Base-by-base conservation (phyloP, 2,329 filamentous ascomycete species). In the Ophiocordyceps camponoti-rufipedis region DNA sequence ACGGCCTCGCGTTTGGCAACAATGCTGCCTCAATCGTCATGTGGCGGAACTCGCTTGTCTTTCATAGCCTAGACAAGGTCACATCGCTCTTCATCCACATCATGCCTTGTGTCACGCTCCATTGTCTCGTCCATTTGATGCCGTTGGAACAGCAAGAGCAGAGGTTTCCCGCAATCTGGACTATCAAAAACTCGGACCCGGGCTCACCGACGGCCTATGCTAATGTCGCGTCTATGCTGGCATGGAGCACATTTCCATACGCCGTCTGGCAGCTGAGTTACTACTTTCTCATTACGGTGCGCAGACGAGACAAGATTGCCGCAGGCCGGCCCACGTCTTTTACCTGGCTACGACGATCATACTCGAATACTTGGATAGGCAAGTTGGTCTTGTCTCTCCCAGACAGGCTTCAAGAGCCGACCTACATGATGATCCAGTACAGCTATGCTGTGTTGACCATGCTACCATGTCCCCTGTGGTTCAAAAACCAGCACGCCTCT, bases 11-110 rank as follows among this genome's bases (percentile, higher is more conserved):
- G 10, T 93, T 85, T 58, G 91, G 91, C 50, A 98, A 98, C 64
- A 98, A 98, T 58, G 91, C 91, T 18, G 80, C 95, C 42, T 91
- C 91, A 12, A 96, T 98, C 60, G 87, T 91, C 58, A 91, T 98
- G 88, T 98, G 91, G 91, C 80, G 91, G 51, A 98, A 98, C 62
- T 95, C 88, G 31, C 75, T 98, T 57, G 91, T 98, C 42, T 98
- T 98, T 62, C 91, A 98, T 69, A 94, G 86, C 58, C 80, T 98
- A 64, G 91, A 98, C 71, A 98, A 98, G 64, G 87, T 96, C 49
- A 93, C 88, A 12, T 91, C 85, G 59, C 72, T 98, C n/a, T 98
- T 98, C 66, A 95, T 98, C 54, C 91, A 98, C 62, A 94, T 98
- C 56, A 98, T 98, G 89, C 91, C 91, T 1, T 94, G 88, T 52